Conservation (phyloP, 495 filamentous ascomycete genomes). For the Podospora pseudoanserina region DNA sequence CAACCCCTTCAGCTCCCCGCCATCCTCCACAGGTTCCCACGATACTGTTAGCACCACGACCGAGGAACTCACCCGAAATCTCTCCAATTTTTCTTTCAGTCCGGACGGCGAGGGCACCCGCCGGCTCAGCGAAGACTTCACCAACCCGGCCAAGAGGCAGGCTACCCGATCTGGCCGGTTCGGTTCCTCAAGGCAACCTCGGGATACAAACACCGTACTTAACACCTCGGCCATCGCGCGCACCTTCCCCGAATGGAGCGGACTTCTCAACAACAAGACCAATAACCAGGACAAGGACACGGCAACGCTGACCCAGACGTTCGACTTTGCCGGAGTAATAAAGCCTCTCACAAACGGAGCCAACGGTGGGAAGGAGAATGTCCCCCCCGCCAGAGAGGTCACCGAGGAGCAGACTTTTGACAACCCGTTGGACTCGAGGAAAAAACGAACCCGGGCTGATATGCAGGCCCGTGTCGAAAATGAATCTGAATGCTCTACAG, state of each 20-base stretch:
- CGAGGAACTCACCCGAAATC: constrained; percentile 34
- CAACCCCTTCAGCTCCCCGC: constrained; percentile 49
- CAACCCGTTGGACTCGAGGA: constrained; percentile 25
- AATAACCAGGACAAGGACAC: constrained; percentile 20
- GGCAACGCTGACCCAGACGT: constrained; percentile 21
- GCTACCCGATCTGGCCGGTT: constrained; percentile 31
- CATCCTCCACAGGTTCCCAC: constrained; percentile 51
- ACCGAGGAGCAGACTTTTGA: constrained; percentile 29
- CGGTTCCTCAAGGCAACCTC: constrained; percentile 15
- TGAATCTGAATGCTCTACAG: constrained; percentile 41
- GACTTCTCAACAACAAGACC: constrained; percentile 19
- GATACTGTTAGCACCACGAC: constrained; percentile 47
- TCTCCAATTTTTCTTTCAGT: constrained; percentile 44
- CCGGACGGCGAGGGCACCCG: constrained; percentile 47
- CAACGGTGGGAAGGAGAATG: constrained; percentile 37
- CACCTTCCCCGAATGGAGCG: constrained; percentile 59
- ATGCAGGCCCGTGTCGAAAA: constrained; percentile 46
- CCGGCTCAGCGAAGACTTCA: constrained; percentile 27
- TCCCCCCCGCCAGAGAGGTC: constrained; percentile 30
- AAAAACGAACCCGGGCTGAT: constrained; percentile 33
- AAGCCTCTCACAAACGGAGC: constrained; percentile 17
- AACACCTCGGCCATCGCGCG: constrained; percentile 62
- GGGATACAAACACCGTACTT: constrained; percentile 31
- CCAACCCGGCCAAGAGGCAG: constrained; percentile 20
- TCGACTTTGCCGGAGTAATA: constrained; percentile 20